Percentiles rank a stretch among this genome's conserved stretches.
These are phyloP conservation scores for Aspergillus bridgeri DNA, from an alignment of 495 filamentous ascomycete species.

Conservation along the genomic window DNA sequence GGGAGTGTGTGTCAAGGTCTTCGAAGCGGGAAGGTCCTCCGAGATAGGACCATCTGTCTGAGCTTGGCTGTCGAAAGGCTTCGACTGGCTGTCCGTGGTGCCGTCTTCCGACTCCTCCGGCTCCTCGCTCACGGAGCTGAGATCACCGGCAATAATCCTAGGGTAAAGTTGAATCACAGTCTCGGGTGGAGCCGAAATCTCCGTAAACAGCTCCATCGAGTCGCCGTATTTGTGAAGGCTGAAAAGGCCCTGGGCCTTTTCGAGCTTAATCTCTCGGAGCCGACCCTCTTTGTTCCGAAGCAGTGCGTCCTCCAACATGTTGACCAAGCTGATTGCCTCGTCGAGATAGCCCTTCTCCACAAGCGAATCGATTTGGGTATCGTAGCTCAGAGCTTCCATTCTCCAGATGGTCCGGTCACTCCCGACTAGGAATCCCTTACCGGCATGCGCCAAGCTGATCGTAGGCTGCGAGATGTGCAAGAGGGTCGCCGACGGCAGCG, in stretches of 20 bases:
- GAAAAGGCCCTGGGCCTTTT: slow-evolving; percentile 86
- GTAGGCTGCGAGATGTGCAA: slow-evolving; percentile 94
- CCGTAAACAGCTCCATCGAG: slow-evolving; percentile 86
- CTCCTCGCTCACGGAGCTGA: slow-evolving; percentile 56
- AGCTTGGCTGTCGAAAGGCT: slow-evolving; percentile 22
- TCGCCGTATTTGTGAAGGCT: slow-evolving; percentile 77
- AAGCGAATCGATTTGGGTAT: slow-evolving; percentile 83
- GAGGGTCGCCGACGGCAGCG: slow-evolving; percentile 71
- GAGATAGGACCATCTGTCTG: slow-evolving; percentile 25
- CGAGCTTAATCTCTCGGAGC: slow-evolving; percentile 78
- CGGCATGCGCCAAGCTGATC: slow-evolving; percentile 86
- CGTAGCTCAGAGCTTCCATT: slow-evolving; percentile 91
- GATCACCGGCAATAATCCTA: slow-evolving; percentile 74
- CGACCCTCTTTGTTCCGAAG: slow-evolving; percentile 77
- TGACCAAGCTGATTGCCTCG: slow-evolving; percentile 85
- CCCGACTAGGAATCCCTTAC: slow-evolving; percentile 87
- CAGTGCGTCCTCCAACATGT: slow-evolving; percentile 88
- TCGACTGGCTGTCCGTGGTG: slow-evolving; percentile 19
- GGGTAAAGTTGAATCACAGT: slow-evolving; percentile 85
- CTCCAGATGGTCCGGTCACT: slow-evolving; percentile 92
- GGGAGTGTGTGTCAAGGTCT: slow-evolving; percentile 31
- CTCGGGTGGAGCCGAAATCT: slow-evolving; percentile 84
- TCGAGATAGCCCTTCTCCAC: slow-evolving; percentile 74
- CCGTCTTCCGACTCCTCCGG: slow-evolving; percentile 47
- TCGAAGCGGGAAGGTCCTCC: slow-evolving; percentile 20